These are phyloP conservation scores for Fusarium sp. DNA, from an alignment of 2,329 filamentous ascomycete genomes.

Conservation along the genomic window DNA sequence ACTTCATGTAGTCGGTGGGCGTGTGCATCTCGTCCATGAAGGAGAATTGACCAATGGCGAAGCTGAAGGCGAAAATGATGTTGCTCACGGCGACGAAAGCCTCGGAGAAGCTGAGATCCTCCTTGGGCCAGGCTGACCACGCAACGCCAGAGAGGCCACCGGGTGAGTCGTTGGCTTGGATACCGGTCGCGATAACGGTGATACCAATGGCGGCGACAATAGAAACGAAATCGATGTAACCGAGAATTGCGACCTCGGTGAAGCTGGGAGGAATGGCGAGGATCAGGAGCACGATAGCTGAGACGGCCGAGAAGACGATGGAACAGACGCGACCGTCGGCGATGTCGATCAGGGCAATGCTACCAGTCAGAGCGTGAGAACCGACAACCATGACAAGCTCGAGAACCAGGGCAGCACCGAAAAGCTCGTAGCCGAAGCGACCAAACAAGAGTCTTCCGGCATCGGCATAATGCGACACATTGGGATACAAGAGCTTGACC, in stretches of 20 bases:
- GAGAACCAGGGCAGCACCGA: slow-evolving; percentile 70
- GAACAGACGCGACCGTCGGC: slow-evolving; percentile 59
- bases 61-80: slow-evolving; percentile 52
- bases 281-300: slow-evolving; percentile 57
- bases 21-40: slow-evolving; percentile 41
- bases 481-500: slow-evolving; percentile 62
- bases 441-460: slow-evolving; percentile 69
- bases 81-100: slow-evolving; percentile 72
- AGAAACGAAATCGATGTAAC: slow-evolving; percentile 63
- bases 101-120: slow-evolving; percentile 59
- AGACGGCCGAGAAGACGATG: slow-evolving; percentile 54
- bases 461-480: slow-evolving; percentile 54
- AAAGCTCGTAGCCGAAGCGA: slow-evolving; percentile 67
- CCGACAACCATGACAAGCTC: slow-evolving; percentile 76
- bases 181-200: slow-evolving; percentile 72
- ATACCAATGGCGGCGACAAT: slow-evolving; percentile 67
- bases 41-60: slow-evolving; percentile 35
- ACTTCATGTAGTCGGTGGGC: slow-evolving; percentile 52
- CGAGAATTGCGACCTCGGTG: slow-evolving; percentile 42
- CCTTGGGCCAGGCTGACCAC: slow-evolving; percentile 59
- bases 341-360: slow-evolving; percentile 74
- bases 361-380: slow-evolving; percentile 77
- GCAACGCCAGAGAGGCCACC: slow-evolving; percentile 46
- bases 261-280: slow-evolving; percentile 61
- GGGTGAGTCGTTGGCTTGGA: slow-evolving; percentile 48